These are phyloP conservation scores for Thraustotheca clavata DNA, from an alignment of 352 stramenopile species.

Conservation along the genomic window DNA sequence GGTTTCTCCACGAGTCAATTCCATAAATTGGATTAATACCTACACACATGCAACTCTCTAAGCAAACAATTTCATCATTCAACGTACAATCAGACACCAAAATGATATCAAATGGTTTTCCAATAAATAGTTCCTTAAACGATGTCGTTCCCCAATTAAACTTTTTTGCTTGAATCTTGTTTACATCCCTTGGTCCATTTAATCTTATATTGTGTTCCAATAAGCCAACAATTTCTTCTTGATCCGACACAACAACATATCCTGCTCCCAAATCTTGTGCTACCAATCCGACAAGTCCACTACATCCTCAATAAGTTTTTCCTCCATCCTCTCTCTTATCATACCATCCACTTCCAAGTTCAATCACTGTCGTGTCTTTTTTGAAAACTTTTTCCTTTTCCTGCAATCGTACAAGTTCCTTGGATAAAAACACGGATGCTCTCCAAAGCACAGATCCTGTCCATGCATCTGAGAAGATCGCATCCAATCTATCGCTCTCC, in stretches of 20 bases:
- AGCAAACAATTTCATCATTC: no score
- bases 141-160: constrained; percentile 48
- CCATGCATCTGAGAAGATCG: constrained; percentile 78
- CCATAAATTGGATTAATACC: constrained; percentile 83
- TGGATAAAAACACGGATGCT: constrained; percentile 54
- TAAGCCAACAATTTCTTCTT: constrained; percentile 55
- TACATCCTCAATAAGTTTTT: not conserved
- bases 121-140: constrained; percentile 23
- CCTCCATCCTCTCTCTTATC: not conserved
- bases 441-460: constrained; percentile 70
- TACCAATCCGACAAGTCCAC: constrained; percentile 57
- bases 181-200: constrained; percentile 35
- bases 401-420: constrained; percentile 41
- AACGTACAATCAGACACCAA: constrained; percentile 72
- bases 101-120: constrained; percentile 42
- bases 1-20: constrained; percentile 61
- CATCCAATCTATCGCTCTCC: constrained; percentile 49
- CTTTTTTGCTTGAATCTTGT: constrained; percentile 38
- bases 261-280: constrained; percentile 49
- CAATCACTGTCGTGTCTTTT: constrained; percentile 37
- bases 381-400: constrained; percentile 20
- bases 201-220: constrained; percentile 43
- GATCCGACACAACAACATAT: constrained; percentile 57
- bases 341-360: constrained; percentile 64
- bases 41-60: constrained; percentile 15